Base-by-base conservation (phyloP, 192 early-diverging fungal genomes). In the Backusella luteola region DNA sequence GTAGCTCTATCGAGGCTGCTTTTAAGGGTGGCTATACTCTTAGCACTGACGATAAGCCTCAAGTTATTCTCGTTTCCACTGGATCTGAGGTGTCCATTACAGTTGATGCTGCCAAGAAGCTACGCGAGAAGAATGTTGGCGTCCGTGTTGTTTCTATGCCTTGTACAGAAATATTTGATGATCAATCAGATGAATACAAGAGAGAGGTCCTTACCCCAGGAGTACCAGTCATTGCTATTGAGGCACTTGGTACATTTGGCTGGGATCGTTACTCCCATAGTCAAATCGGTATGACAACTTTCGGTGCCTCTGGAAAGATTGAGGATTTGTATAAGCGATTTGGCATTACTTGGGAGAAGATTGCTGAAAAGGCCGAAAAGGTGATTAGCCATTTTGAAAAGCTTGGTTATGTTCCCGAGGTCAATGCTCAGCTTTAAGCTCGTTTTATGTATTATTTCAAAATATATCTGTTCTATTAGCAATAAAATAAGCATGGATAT, bases 81-180 rank as follows among this genome's bases (percentile, higher is more conserved):
- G 98, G 98, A 23, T 96, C 97, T 5, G 98, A 99, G 83, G 90
- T 94, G 2, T 92, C 93, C 41, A 87, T 97, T 49, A 90, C 91
- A 66, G 92, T 98, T 15, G 94, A 97, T 26, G 85, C 97, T 23
- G 96, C 96, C 41, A 90, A 92, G 79, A 74, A 87, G 71, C 83
- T 98, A 26, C 86, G 85, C 29, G 76, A 87, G 17, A 75, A 90
- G 39, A 84, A 83, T 0, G 83, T 91, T 80, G 81, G 80, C 12
- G 89, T 93, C 39, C 93, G 93, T 71, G 90, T 98, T 67, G 96
- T 99, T 34, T 99, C 98, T 52, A 91, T 97, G 90, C 98, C 98
- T 34, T 97, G 92, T 71, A 85, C 90, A 79, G 94, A 94, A 76
- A 87, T 98, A 73, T 98, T 98, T 75, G 92, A 93, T 44, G 91